Base-by-base conservation (phyloP, 176 grass and related monocot species). In the Puccinellia tenuiflora region DNA sequence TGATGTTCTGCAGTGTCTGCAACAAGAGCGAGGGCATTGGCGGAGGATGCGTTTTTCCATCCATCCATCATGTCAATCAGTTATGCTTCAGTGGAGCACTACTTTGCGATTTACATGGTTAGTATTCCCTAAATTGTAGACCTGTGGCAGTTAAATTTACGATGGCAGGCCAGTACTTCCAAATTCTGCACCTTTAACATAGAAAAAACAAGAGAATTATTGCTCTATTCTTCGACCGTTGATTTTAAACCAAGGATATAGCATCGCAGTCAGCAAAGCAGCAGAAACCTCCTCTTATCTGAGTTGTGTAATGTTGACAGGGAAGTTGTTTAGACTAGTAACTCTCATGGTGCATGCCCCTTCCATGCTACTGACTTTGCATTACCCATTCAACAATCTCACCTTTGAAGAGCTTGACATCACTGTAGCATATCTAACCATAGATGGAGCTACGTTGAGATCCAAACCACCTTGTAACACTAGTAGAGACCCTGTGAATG, bases 61-160 rank as follows among this genome's bases (percentile, higher is more conserved):
- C 97, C 93, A 33, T 99, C 96, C 40, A 88, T 99, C 24, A 99
- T 89, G 79, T 94, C 91, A 87, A 96, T 99, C 75, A 99, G 96
- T 45, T 99, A 96, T 87, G 94, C 96, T 68, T 99, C 96, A 48
- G 87, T 94, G 25, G 96, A 99, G 79, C 96, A 99, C 77, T 96
- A 99, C 88, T 99, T 99, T 8, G 96, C 96, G 15, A 96, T 99
- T 77, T 99, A 99, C 86, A 99, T 99, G 96, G 96, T 99, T 5
- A 93, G 93, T 92, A 33, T 62, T 69, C 38, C 37, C 45, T 61
- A 8, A 74, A 76, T 40, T 50, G 24, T 83, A 28, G 2, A 60
- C 9, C 46, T 59, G 21, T 76, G 5, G 31, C 20, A 48, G 21
- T 29, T 30, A 70, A 15, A 39, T 48, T 74, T 56, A 40, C n/a